Conservation (phyloP, 192 early-diverging fungal genomes). For the Entomortierella chlamydospora region DNA sequence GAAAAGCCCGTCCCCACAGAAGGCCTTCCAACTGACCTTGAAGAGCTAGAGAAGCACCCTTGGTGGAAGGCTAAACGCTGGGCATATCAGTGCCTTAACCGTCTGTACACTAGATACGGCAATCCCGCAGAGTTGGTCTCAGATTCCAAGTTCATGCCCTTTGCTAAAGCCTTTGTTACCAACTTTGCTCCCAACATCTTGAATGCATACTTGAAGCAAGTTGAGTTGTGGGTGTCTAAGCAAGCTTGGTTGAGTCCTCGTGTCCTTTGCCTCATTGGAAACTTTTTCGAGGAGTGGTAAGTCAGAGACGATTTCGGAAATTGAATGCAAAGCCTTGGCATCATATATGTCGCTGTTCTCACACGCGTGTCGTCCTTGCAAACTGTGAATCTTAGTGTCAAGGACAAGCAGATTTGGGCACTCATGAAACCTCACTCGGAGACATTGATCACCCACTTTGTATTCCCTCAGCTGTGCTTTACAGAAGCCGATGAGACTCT, state of each 20-base stretch:
- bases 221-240: constrained; percentile 77
- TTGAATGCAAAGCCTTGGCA: neutral
- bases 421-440: constrained; percentile 88
- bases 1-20: constrained; percentile 70
- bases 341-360: neutral
- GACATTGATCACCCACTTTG: constrained; percentile 84
- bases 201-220: constrained; percentile 83
- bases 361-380: neutral
- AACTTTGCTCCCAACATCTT: constrained; percentile 94
- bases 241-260: constrained; percentile 80
- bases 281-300: constrained; percentile 83
- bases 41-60: constrained; percentile 84
- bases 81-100: constrained; percentile 90
- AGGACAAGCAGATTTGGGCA: constrained; percentile 91
- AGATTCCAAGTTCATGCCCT: constrained; percentile 64
- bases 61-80: constrained; percentile 98
- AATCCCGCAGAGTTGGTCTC: constrained; percentile 73
- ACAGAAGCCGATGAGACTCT: constrained; percentile 84
- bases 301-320: neutral
- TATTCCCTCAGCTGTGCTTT: constrained; percentile 95
- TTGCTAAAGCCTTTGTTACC: constrained; percentile 85
- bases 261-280: constrained; percentile 74
- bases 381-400: constrained; percentile 65
- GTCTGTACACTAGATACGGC: constrained; percentile 76
- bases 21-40: constrained; percentile 68